phyloP scores from a whole-genome alignment of 2,329 filamentous ascomycete genomes.

The Aaosphaeria arxii region DNA sequence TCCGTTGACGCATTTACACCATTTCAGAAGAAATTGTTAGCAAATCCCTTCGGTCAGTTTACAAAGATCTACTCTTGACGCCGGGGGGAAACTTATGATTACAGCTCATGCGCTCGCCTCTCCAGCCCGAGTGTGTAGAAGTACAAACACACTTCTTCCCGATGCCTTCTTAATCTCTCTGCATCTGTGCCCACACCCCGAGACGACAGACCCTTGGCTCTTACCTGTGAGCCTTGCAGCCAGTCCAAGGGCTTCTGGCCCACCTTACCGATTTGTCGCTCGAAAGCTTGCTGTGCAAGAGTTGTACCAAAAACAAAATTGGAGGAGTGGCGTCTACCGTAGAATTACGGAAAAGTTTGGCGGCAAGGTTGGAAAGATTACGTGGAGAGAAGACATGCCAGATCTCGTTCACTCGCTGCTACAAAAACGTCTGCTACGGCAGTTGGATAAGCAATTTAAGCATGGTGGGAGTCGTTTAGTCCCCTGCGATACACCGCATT shows the following conservation, averaged over 20 bases:
- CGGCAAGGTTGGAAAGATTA: conserved; percentile 26
- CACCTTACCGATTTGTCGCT: conserved; percentile 19
- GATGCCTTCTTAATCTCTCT: conserved; percentile 63
- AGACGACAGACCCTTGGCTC: conserved; percentile 54
- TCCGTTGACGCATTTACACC: conserved; percentile 41
- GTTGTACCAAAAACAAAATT: conserved; percentile 18
- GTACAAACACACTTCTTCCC: conserved; percentile 53
- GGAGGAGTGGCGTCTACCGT: conserved; percentile 15
- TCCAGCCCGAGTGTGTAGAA: conserved; percentile 55
- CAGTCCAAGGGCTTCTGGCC: conserved; percentile 16
- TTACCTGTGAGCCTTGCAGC: conserved; percentile 45
- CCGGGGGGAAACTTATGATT: neutral
- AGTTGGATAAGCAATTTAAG: conserved; percentile 34
- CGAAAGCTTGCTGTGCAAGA: conserved; percentile 12
- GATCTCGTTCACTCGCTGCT: conserved; percentile 39
- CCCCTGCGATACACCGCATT: conserved; percentile 15
- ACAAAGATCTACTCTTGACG: neutral
- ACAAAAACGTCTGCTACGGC: conserved; percentile 32
- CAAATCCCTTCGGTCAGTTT: conserved; percentile 63
- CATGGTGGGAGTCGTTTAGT: conserved; percentile 18
- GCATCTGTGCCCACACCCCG: conserved; percentile 54
- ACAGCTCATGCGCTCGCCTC: conserved; percentile 62
- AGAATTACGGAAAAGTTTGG: conserved; percentile 36
- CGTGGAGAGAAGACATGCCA: conserved; percentile 50
- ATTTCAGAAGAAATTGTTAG: conserved; percentile 58